Percentiles rank a stretch among this genome's conserved stretches.
Evolutionary conservation across 805 yeast species (phyloP).

Genomic region (Saccharomycopsis capsularis): DNA sequence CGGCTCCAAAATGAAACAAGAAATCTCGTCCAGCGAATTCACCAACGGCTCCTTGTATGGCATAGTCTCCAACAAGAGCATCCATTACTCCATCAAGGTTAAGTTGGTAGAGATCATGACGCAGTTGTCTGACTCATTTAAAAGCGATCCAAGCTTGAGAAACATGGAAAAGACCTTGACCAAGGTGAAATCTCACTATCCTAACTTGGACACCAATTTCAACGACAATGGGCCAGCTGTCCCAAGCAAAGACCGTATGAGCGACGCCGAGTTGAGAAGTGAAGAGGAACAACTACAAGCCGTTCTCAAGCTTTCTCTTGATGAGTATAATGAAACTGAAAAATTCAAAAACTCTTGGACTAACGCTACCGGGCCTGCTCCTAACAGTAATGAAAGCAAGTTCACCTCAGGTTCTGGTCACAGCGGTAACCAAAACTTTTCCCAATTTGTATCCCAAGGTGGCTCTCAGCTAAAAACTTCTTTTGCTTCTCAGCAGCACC

Average conservation of each 20-base stretch:
- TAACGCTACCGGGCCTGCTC: neutral
- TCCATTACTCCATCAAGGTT: constrained; percentile 62
- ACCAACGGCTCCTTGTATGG: constrained; percentile 37
- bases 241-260: constrained; percentile 49
- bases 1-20: constrained; percentile 60
- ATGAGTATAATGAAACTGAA: constrained; percentile 42
- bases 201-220: constrained; percentile 28
- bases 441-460: neutral
- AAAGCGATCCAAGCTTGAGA: constrained; percentile 66
- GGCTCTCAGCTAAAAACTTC: constrained; percentile 10
- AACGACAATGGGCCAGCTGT: constrained; percentile 33
- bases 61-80: constrained; percentile 44
- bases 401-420: neutral
- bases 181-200: constrained; percentile 38
- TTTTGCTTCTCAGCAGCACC: constrained; percentile 21
- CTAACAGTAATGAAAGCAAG: too few species aligned
- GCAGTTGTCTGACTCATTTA: constrained; percentile 55
- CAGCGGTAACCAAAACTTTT: neutral
- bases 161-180: constrained; percentile 59
- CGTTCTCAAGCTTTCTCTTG: constrained; percentile 66
- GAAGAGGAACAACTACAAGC: constrained; percentile 80
- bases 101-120: constrained; percentile 26
- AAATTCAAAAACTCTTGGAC: constrained; percentile 22
- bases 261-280: constrained; percentile 36
- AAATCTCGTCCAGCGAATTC: constrained; percentile 52